Percentiles rank a stretch among this genome's conserved stretches.
Conservation (phyloP, 495 filamentous ascomycete genomes). For the Annulohypoxylon stygium region DNA sequence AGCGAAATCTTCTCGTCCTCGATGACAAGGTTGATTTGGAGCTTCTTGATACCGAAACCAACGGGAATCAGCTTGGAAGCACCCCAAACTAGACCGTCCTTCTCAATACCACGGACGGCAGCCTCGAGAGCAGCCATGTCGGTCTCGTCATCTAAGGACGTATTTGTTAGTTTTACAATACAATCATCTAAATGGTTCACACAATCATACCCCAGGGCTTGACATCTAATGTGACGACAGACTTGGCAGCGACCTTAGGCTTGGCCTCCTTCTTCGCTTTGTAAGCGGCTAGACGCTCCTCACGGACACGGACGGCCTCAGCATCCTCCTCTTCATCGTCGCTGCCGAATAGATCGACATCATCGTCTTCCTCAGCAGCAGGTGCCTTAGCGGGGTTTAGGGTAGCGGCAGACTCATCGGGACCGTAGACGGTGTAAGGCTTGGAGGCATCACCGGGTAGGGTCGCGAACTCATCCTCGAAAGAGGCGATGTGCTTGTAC, state of each 20-base stretch:
- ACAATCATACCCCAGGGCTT: conserved; percentile 94
- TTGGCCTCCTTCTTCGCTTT: conserved; percentile 96
- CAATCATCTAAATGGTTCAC: background rate
- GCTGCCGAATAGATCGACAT: conserved; percentile 89
- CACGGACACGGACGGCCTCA: conserved; percentile 82
- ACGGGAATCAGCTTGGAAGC: conserved; percentile 88
- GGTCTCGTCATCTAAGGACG: conserved; percentile 83
- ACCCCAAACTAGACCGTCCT: conserved; percentile 97
- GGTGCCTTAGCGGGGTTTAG: conserved; percentile 90
- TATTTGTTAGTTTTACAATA: conserved; percentile 40
- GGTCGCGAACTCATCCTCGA: conserved; percentile 88
- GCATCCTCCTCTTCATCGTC: conserved; percentile 94
- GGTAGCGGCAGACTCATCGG: conserved; percentile 79
- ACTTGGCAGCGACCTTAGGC: conserved; percentile 92
- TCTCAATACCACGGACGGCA: conserved; percentile 86
- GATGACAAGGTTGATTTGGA: conserved; percentile 97
- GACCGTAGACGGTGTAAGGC: conserved; percentile 90
- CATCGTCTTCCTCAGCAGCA: conserved; percentile 82
- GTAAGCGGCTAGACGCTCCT: conserved; percentile 92
- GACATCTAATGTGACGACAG: conserved; percentile 92
- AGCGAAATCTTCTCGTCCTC: conserved; percentile 96
- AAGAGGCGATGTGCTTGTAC: conserved; percentile 98
- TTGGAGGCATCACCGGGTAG: conserved; percentile 92
- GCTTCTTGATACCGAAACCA: conserved; percentile 98
- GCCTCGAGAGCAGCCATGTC: conserved; percentile 84